phyloP scores from a whole-genome alignment of 495 filamentous ascomycete genomes.

The Penicillium cosmopolitanum region DNA sequence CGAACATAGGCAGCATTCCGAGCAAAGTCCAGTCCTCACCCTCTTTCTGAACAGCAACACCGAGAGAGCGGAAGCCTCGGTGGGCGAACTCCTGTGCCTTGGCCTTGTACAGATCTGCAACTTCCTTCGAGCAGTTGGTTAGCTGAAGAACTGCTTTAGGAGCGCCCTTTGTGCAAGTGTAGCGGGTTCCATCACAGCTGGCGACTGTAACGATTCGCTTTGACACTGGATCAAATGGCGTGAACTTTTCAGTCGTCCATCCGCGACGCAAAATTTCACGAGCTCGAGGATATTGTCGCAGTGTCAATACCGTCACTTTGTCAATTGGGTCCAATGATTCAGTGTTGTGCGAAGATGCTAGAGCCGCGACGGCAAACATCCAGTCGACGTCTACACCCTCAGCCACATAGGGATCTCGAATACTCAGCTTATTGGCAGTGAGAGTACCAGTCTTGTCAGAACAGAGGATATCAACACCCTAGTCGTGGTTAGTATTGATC shows the following conservation, averaged over 20 bases:
- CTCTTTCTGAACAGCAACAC: slow-evolving; percentile 68
- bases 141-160: slow-evolving; percentile 72
- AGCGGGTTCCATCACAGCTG: slow-evolving; percentile 62
- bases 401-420: slow-evolving; percentile 70
- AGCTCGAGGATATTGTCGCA: slow-evolving; percentile 68
- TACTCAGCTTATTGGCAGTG: slow-evolving; percentile 73
- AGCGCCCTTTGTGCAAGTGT: slow-evolving; percentile 72
- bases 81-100: slow-evolving; percentile 75
- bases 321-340: slow-evolving; percentile 75
- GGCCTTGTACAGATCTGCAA: slow-evolving; percentile 60
- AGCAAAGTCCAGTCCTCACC: slow-evolving; percentile 66
- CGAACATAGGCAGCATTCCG: slow-evolving; percentile 76
- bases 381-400: slow-evolving; percentile 74
- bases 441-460: slow-evolving; percentile 87
- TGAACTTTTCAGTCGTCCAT: slow-evolving; percentile 72
- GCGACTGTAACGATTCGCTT: slow-evolving; percentile 72
- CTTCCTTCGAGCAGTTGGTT: slow-evolving; percentile 62
- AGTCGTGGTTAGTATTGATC: slow-evolving; percentile 11
- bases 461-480: slow-evolving; percentile 94
- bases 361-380: slow-evolving; percentile 74
- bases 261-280: slow-evolving; percentile 64
- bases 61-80: slow-evolving; percentile 75
- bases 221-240: slow-evolving; percentile 74
- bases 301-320: slow-evolving; percentile 70
- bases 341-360: slow-evolving; percentile 74